A percentile compares a stretch with the other conserved stretches of the same genome.
Conservation (phyloP, 2,329 filamentous ascomycete genomes). For the Ophiognomonia clavigignenti-juglandacearum region DNA sequence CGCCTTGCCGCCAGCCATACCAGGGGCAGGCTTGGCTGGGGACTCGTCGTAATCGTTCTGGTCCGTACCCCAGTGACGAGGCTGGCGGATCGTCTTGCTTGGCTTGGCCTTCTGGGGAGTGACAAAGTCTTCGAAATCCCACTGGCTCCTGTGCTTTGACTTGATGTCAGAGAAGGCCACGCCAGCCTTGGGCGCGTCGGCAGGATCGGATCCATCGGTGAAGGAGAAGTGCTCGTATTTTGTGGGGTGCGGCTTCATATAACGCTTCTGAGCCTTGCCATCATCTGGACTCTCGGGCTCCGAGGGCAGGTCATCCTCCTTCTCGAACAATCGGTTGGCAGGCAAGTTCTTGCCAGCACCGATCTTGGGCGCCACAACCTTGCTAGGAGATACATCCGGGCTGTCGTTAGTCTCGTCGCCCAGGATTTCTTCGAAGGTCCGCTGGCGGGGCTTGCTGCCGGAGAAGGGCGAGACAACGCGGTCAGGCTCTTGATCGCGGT, state of each 20-base stretch:
- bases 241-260: slow-evolving; percentile 63
- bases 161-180: slow-evolving; percentile 37
- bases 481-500: slow-evolving; percentile 57
- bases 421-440: slow-evolving; percentile 70
- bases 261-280: slow-evolving; percentile 34
- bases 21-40: slow-evolving; percentile 47
- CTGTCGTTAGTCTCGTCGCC: slow-evolving; percentile 41
- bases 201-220: slow-evolving; percentile 56
- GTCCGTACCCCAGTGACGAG: slow-evolving; percentile 75
- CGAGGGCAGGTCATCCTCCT: slow-evolving; percentile 36
- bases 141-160: slow-evolving; percentile 67
- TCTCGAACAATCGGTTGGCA: slow-evolving; percentile 60
- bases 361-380: slow-evolving; percentile 42
- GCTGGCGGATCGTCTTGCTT: slow-evolving; percentile 56
- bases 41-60: slow-evolving; percentile 55
- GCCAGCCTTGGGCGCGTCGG: slow-evolving; percentile 40
- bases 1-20: slow-evolving; percentile 48
- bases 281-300: slow-evolving; percentile 38
- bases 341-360: slow-evolving; percentile 59
- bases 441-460: slow-evolving; percentile 56
- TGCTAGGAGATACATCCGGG: slow-evolving; percentile 44
- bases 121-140: slow-evolving; percentile 83
- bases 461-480: slow-evolving; percentile 56
- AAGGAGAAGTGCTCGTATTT: slow-evolving; percentile 88
- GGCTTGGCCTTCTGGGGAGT: slow-evolving; percentile 72